These are phyloP conservation scores for Lepraria neglecta DNA, from an alignment of 495 filamentous ascomycete genomes.

Conservation along the genomic window DNA sequence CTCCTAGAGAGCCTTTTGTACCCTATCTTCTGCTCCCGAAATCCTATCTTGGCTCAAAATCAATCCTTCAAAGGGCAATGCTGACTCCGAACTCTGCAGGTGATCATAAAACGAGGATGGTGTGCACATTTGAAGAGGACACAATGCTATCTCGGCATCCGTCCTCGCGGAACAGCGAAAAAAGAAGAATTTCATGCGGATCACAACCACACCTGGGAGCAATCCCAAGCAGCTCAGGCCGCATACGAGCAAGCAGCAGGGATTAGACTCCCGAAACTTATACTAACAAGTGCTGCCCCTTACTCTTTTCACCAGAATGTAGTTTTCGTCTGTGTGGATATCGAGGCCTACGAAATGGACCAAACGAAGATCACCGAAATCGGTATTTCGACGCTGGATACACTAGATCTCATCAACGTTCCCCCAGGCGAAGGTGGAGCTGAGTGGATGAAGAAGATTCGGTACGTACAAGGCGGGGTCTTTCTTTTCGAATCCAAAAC, in stretches of 20 bases:
- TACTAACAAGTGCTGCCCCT: constrained; percentile 35
- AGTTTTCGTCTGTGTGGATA: constrained; percentile 72
- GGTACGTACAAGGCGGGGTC: constrained; percentile 7
- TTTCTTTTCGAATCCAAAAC: too few relatives aligned
- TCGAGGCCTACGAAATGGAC: constrained; percentile 70
- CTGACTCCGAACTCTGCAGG: too few relatives aligned
- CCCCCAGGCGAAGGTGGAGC: constrained; percentile 53
- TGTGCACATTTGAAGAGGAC: constrained; percentile 49
- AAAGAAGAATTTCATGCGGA: constrained; percentile 22
- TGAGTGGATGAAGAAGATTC: constrained; percentile 60
- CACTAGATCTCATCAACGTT: constrained; percentile 44
- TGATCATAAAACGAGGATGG: constrained; percentile 41
- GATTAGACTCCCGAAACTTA: constrained; percentile 30
- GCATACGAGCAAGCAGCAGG: constrained; percentile 22
- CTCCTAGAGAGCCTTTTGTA: too few relatives aligned
- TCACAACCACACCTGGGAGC: constrained; percentile 28
- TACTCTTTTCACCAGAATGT: constrained; percentile 48
- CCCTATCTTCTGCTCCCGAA: too few relatives aligned
- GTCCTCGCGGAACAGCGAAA: constrained; percentile 28
- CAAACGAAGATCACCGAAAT: constrained; percentile 33
- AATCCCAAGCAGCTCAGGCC: constrained; percentile 23
- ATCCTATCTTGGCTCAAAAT: too few relatives aligned
- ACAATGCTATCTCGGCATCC: constrained; percentile 65
- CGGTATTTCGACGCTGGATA: constrained; percentile 54
- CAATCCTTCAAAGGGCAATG: too few relatives aligned